Base-by-base conservation (phyloP, 2,329 filamentous ascomycete genomes). In the Beauveria australis region DNA sequence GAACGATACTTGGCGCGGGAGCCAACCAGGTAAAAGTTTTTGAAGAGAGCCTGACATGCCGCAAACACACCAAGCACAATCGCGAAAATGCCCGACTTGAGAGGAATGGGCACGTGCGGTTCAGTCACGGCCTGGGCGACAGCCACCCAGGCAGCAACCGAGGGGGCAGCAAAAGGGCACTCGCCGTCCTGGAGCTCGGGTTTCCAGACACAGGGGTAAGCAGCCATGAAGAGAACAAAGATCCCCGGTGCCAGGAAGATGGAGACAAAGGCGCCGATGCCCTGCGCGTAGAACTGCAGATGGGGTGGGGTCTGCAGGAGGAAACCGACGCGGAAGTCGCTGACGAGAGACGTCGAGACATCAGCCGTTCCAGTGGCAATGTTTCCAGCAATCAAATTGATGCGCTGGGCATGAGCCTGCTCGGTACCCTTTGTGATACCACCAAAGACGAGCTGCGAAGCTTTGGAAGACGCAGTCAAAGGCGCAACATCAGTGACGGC, bases 261-360 rank as follows among this genome's bases (percentile, higher is more conserved):
- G n/a, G 85, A 80, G 53, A 88, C 79, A 37, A 87, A 70, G 9
- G 82, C 82, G 30, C 86, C 86, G 16, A 87, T 72, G 47, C 78
- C 79, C 71, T 89, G 87, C 0, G 85, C 86, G 65, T 85, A 77
- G 78, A 85, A 89, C 71, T 89, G 86, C 69, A 85, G 79, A 62
- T 81, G 78, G 0, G 86, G 86, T 0, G 86, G 80, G 0, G 86
- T 88, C 63, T 81, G 77, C 59, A 89, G 80, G 5, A 89, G 76
- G 76, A 87, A 89, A 5, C 86, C 86, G 46, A 85, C 84, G 40
- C 85, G 80, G 79, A 89, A 88, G 67, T 89, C 86, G 60, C 78
- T 78, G 41, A 83, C 80, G 18, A 88, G 73, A 56, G 79, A 74
- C 43, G 75, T 79, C 49, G 81, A 74, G 7, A 83, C 79, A 18